Conservation (phyloP, 345 rosid genomes). For the Eutrema heterophyllum region DNA sequence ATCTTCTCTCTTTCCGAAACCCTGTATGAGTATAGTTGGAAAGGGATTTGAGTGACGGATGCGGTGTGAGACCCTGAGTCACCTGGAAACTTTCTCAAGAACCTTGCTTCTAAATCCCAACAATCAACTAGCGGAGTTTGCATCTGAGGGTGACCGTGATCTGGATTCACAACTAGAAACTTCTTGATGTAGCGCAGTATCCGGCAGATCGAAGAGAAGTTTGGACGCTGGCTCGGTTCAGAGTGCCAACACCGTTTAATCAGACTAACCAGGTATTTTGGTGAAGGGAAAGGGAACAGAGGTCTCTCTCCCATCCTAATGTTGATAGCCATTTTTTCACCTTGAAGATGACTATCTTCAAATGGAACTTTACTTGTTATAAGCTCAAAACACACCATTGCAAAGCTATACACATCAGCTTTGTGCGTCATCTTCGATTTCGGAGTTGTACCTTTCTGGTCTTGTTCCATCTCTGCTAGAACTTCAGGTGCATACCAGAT, state of each 20-base stretch:
- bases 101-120: constrained; percentile 63
- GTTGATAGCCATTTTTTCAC: constrained; percentile 59
- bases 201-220: constrained; percentile 72
- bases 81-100: constrained; percentile 39
- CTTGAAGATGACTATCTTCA: constrained; percentile 87
- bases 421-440: constrained; percentile 52
- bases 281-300: constrained; percentile 64
- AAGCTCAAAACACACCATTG: constrained; percentile 80
- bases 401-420: constrained; percentile 92
- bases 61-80: constrained; percentile 25
- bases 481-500: constrained; percentile 92
- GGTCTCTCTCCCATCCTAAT: constrained; percentile 87
- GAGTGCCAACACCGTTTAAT: constrained; percentile 80
- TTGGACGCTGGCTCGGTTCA: constrained; percentile 59
- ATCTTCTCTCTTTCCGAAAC: constrained; percentile 54
- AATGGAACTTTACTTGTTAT: constrained; percentile 83
- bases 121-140: constrained; percentile 54
- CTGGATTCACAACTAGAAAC: constrained; percentile 63
- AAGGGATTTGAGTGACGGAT: constrained; percentile 56
- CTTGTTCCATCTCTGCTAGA: constrained; percentile 48
- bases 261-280: constrained; percentile 65
- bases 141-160: constrained; percentile 49
- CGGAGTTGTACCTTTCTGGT: constrained; percentile 20
- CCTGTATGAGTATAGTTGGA: constrained; percentile 67
- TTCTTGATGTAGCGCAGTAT: constrained; percentile 78